Conservation (phyloP, 1,284 basidiomycete genomes). For the Rhodotorula sp. region DNA sequence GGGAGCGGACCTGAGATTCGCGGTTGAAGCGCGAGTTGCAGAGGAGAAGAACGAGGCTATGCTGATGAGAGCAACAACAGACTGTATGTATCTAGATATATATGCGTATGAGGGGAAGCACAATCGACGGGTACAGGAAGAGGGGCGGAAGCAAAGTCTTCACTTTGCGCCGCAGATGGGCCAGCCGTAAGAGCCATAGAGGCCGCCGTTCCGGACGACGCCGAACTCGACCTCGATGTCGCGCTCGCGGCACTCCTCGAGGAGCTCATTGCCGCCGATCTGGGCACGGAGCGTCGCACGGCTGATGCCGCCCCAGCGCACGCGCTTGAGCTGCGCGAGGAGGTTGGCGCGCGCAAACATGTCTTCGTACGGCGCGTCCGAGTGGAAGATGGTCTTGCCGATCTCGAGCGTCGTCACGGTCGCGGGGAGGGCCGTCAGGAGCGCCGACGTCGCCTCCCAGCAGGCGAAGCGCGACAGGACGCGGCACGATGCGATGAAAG, state of each 20-base stretch:
- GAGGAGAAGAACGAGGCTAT: no score
- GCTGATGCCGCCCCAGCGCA: conserved; percentile 16
- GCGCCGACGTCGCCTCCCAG: conserved; percentile 10
- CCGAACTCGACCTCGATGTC: conserved; percentile 18
- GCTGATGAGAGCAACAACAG: no score
- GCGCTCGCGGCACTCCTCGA: conserved; percentile 6
- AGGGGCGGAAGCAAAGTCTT: no score
- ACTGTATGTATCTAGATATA: no score
- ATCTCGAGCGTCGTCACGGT: conserved; percentile 9
- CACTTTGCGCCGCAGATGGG: neutral
- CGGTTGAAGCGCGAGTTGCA: no score
- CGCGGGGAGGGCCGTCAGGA: conserved; percentile 7
- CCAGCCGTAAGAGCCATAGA: conserved; percentile 8
- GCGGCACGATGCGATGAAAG: conserved; percentile 17
- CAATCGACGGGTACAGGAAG: no score
- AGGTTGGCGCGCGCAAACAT: neutral
- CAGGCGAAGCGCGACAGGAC: conserved; percentile 8
- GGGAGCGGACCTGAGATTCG: no score
- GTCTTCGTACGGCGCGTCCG: conserved; percentile 8
- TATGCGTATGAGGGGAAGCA: no score
- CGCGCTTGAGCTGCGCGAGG: neutral
- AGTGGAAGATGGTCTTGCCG: conserved; percentile 13
- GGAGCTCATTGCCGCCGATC: conserved; percentile 12
- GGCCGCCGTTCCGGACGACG: neutral
- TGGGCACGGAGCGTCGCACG: conserved; percentile 18